These are phyloP conservation scores for Colletotrichum higginsianum DNA, from an alignment of 2,329 filamentous ascomycete species.

Conservation along the genomic window DNA sequence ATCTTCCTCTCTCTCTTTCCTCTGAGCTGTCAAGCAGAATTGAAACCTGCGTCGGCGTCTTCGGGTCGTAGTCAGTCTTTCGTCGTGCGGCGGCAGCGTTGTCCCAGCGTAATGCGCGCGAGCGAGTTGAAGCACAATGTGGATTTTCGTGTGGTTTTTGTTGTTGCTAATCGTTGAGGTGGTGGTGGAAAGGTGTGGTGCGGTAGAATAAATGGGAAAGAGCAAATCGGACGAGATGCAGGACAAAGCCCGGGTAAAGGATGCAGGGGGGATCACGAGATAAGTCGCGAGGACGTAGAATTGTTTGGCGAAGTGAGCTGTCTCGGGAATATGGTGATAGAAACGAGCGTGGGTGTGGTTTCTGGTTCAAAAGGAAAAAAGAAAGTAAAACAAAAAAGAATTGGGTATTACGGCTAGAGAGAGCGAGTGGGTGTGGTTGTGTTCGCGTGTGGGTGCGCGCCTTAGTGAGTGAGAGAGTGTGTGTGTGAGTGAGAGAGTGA, in stretches of 20 bases:
- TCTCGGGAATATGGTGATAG: conserved; percentile 25
- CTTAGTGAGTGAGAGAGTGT: too few species aligned
- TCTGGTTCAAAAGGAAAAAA: not conserved
- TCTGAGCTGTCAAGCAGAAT: conserved; percentile 1
- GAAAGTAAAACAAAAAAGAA: not conserved
- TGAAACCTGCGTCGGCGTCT: conserved; percentile 1
- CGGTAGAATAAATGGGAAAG: conserved; percentile 7
- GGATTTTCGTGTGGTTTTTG: not conserved
- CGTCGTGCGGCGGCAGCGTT: not conserved
- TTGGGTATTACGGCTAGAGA: conserved; percentile 26
- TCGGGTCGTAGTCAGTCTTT: not conserved
- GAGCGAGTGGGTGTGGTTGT: not conserved
- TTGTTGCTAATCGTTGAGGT: conserved; percentile 4
- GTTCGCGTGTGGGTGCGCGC: too few species aligned
- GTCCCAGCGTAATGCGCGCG: not conserved
- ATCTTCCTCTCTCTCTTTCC: conserved; percentile 28
- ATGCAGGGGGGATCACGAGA: not conserved
- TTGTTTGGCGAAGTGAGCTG: conserved; percentile 8
- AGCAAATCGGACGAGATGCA: conserved; percentile 15
- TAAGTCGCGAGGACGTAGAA: conserved; percentile 5
- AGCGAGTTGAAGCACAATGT: not conserved
- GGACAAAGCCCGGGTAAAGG: conserved; percentile 1
- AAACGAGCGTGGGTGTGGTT: conserved; percentile 41
- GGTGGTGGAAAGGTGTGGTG: not conserved
- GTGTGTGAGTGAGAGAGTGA: too few species aligned